phyloP scores from a whole-genome alignment of 228 moss, liverwort and hornwort species.

The Sphagnum fallax region DNA sequence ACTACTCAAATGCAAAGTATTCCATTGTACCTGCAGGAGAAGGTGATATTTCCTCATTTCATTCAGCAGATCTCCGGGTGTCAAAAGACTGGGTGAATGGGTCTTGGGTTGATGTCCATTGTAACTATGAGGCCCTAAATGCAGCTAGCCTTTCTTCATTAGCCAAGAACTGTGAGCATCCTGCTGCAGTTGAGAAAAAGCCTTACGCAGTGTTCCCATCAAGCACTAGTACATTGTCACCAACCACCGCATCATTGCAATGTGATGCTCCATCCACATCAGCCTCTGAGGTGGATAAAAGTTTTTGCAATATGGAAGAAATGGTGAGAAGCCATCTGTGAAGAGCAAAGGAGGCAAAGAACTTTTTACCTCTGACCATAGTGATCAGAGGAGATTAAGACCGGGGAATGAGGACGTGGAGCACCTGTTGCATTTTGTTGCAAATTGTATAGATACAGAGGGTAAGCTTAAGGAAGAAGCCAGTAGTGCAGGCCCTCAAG shows the following conservation, averaged over 20 bases:
- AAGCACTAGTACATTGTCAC: too few species aligned
- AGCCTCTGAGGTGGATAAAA: too few species aligned
- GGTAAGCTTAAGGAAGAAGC: background rate
- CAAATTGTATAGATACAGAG: background rate
- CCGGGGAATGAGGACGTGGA: background rate
- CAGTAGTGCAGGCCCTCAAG: background rate
- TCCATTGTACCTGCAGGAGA: slow-evolving; percentile 21
- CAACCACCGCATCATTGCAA: too few species aligned
- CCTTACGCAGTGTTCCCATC: background rate
- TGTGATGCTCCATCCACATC: too few species aligned
- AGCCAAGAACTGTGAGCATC: background rate
- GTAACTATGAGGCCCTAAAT: slow-evolving; percentile 40
- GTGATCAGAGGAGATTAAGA: slow-evolving; percentile 2
- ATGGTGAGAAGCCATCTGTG: too few species aligned
- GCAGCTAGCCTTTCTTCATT: slow-evolving; percentile 18
- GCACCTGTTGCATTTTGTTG: slow-evolving; percentile 1
- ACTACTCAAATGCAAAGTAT: background rate
- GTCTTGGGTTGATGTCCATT: slow-evolving; percentile 48
- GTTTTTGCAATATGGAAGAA: too few species aligned
- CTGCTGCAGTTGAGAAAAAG: background rate
- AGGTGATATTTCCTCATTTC: slow-evolving; percentile 43
- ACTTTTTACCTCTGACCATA: background rate
- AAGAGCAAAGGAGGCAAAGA: too few species aligned
- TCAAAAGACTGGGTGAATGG: slow-evolving; percentile 68
- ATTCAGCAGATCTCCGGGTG: slow-evolving; percentile 35